These are phyloP conservation scores for Teratosphaeria gauchensis DNA, from an alignment of 2,329 filamentous ascomycete genomes.

Conservation along the genomic window DNA sequence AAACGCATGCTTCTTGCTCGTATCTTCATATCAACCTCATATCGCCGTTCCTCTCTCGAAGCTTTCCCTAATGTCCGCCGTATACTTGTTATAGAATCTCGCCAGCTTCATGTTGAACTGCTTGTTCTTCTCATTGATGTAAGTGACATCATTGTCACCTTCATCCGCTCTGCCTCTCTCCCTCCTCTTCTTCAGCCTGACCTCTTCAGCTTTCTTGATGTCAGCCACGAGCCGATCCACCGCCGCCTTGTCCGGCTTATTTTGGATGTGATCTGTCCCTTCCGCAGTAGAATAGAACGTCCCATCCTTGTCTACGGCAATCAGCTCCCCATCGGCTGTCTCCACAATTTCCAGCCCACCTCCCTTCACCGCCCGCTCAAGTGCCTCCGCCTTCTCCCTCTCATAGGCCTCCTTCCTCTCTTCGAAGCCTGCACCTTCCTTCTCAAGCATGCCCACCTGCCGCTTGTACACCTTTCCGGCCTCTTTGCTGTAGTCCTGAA, in stretches of 20 bases:
- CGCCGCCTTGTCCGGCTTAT: conserved; percentile 76
- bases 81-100: conserved; percentile 98
- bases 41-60: conserved; percentile 98
- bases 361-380: conserved; percentile 73
- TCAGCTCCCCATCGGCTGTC: conserved; percentile 87
- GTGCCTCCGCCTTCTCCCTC: conserved; percentile 70
- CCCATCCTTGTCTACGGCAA: conserved; percentile 85
- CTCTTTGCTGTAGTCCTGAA: conserved; percentile 80
- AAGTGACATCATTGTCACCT: conserved; percentile 86
- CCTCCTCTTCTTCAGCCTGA: conserved; percentile 72
- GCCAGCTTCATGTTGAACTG: conserved; percentile 97
- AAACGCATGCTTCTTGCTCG: no score
- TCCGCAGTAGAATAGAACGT: conserved; percentile 85
- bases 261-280: conserved; percentile 64
- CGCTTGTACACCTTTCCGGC: conserved; percentile 89
- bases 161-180: conserved; percentile 65
- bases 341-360: conserved; percentile 90
- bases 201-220: conserved; percentile 78
- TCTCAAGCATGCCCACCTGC: conserved; percentile 68
- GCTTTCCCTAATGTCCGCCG: conserved; percentile 88
- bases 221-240: conserved; percentile 82
- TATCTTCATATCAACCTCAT: conserved; percentile 29
- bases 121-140: conserved; percentile 99
- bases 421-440: conserved; percentile 13
- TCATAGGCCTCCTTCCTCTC: conserved; percentile 65